These are phyloP conservation scores for Colletotrichum liaoningense DNA, from an alignment of 2,329 filamentous ascomycete genomes.

Conservation along the genomic window DNA sequence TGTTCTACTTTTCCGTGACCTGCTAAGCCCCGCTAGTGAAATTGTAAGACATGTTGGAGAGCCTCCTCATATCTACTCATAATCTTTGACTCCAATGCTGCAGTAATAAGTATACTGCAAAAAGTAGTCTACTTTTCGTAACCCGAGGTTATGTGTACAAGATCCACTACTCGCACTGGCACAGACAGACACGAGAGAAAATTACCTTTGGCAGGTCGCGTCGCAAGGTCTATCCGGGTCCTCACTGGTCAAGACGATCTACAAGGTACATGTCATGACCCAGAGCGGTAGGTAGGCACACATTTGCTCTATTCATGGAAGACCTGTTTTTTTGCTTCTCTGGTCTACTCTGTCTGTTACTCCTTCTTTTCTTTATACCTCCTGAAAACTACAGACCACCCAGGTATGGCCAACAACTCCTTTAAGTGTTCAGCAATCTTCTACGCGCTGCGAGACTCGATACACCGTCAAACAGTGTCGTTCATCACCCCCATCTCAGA, in stretches of 20 bases:
- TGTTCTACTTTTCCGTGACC: not conserved
- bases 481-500: not conserved
- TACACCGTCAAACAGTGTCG: not conserved
- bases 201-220: no score
- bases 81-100: no score
- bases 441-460: not conserved
- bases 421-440: not conserved
- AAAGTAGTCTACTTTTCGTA: no score
- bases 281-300: not conserved
- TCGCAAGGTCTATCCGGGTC: not conserved
- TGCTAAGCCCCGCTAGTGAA: not conserved
- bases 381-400: not conserved
- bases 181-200: no score
- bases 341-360: not conserved
- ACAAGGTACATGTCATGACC: not conserved
- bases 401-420: not conserved
- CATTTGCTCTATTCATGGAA: not conserved
- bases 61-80: not conserved
- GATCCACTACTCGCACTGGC: no score
- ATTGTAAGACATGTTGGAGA: not conserved
- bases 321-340: not conserved
- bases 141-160: no score
- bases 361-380: not conserved
- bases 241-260: not conserved
- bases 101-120: no score